Percentiles rank a stretch among this genome's conserved stretches.
Evolutionary conservation across 768 basidiomycete genomes (phyloP).

Genomic region (Macrolepiota dolichaula): DNA sequence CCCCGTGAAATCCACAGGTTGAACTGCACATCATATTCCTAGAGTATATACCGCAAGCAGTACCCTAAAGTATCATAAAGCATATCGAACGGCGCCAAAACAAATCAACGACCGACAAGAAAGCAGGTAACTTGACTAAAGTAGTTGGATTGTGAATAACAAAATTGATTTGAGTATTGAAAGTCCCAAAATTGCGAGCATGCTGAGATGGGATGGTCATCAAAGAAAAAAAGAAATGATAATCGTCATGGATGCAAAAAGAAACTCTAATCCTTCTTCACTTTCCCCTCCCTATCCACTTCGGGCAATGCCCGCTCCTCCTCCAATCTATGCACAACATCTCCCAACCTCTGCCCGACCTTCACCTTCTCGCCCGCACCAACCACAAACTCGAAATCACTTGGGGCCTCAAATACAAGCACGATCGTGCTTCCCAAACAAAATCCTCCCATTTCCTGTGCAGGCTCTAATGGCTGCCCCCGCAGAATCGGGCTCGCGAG

Average conservation of each 20-base stretch:
- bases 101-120: neutral
- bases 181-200: neutral
- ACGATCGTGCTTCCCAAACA: slow-evolving; percentile 94
- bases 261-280: neutral
- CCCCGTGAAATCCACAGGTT: neutral
- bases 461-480: slow-evolving; percentile 83
- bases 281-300: neutral
- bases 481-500: slow-evolving; percentile 77
- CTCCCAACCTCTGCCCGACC: slow-evolving; percentile 82
- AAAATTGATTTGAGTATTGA: neutral
- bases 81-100: neutral
- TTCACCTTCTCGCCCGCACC: slow-evolving; percentile 80
- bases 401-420: slow-evolving; percentile 94
- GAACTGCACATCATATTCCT: neutral
- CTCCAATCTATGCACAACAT: slow-evolving; percentile 34
- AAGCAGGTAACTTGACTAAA: neutral
- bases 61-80: neutral
- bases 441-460: slow-evolving; percentile 98
- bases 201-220: neutral
- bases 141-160: neutral
- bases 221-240: neutral
- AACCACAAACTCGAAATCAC: slow-evolving; percentile 74
- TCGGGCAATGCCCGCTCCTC: slow-evolving; percentile 16
- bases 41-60: neutral
- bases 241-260: neutral